These are phyloP conservation scores for Platanus orientalis DNA, from an alignment of 164 flowering plant genomes.

Conservation along the genomic window DNA sequence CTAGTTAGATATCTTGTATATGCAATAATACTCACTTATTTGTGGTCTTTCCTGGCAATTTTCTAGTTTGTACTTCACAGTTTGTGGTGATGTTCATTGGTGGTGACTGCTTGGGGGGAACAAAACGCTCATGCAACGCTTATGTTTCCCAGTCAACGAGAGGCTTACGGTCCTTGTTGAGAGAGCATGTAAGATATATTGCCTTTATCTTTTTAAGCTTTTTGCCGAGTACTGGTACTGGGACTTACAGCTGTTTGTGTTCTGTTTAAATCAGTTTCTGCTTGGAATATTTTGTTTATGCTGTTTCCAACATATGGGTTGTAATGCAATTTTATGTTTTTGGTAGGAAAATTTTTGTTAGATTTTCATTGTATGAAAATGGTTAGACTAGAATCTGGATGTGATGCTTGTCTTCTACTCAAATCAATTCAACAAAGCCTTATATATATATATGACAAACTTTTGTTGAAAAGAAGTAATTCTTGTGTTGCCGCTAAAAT, in stretches of 20 bases:
- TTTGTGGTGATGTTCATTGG: slow-evolving; percentile 85
- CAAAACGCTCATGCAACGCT: slow-evolving; percentile 55
- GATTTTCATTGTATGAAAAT: too few relatives aligned
- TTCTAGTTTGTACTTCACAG: slow-evolving; percentile 73
- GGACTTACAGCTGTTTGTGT: neutral
- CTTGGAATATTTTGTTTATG: too few relatives aligned
- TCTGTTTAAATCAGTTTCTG: neutral
- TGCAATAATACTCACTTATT: neutral
- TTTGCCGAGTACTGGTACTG: neutral
- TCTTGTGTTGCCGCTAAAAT: too few relatives aligned
- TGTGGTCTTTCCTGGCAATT: slow-evolving; percentile 4
- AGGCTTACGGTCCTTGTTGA: slow-evolving; percentile 70
- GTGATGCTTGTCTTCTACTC: too few relatives aligned
- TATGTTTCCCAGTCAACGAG: slow-evolving; percentile 85
- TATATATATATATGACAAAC: too few relatives aligned
- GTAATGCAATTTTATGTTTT: too few relatives aligned
- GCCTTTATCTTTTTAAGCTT: neutral
- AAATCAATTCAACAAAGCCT: too few relatives aligned
- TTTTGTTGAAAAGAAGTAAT: too few relatives aligned
- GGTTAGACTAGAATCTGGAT: too few relatives aligned
- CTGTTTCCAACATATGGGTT: too few relatives aligned
- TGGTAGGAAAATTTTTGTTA: too few relatives aligned
- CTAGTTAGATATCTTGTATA: too few relatives aligned
- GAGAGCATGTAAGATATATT: slow-evolving; percentile 68
- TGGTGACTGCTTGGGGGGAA: slow-evolving; percentile 26